phyloP scores from a whole-genome alignment of 768 basidiomycete genomes.

The Suillus subaureus region DNA sequence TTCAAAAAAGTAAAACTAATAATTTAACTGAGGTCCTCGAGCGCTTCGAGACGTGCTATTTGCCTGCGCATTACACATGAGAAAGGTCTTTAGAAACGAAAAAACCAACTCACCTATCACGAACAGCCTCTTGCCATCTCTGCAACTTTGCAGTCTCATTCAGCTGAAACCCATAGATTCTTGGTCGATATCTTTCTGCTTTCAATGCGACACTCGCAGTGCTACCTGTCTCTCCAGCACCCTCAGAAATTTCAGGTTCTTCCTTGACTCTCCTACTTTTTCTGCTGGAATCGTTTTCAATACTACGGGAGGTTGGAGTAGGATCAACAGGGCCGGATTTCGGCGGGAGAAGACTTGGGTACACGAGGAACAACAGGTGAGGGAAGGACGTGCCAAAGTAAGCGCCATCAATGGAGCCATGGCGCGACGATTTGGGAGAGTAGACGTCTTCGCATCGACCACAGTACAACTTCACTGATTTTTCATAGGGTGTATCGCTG shows the following conservation, averaged over 20 bases:
- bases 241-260: slow-evolving; percentile 49
- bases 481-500: slow-evolving; percentile 96
- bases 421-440: slow-evolving; percentile 94
- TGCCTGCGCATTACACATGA: slow-evolving; percentile 37
- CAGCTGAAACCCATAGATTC: slow-evolving; percentile 96
- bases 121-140: slow-evolving; percentile 92
- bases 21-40: slow-evolving; percentile 34
- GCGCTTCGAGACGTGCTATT: slow-evolving; percentile 50
- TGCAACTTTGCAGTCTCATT: slow-evolving; percentile 92
- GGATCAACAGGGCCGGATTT: slow-evolving; percentile 62
- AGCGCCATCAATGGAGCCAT: slow-evolving; percentile 97
- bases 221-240: slow-evolving; percentile 67
- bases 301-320: slow-evolving; percentile 25
- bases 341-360: slow-evolving; percentile 88
- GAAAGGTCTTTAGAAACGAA: background rate
- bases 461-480: slow-evolving; percentile 98
- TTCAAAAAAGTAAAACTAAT: background rate
- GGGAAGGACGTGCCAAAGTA: slow-evolving; percentile 99
- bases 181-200: slow-evolving; percentile 89
- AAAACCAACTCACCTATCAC: slow-evolving; percentile 65
- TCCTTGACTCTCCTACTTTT: slow-evolving; percentile 56
- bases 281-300: slow-evolving; percentile 34
- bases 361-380: slow-evolving; percentile 95
- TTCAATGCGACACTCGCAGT: slow-evolving; percentile 85
- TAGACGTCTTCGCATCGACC: slow-evolving; percentile 99